Evolutionary conservation across 164 flowering plant genomes (phyloP).

Genomic region (Tetrastigma voinierianum): DNA sequence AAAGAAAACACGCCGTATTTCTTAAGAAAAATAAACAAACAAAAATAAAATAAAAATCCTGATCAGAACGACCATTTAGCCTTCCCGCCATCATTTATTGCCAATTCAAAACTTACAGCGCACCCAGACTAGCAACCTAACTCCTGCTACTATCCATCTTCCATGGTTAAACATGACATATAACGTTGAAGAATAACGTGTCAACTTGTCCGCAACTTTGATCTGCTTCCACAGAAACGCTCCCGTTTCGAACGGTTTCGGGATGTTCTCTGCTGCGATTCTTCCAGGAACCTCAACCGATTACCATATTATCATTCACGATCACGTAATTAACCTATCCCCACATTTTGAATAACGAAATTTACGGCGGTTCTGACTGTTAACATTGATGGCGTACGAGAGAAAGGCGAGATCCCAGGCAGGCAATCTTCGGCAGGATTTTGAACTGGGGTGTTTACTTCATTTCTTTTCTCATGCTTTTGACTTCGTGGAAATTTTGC

Average conservation of each 20-base stretch:
- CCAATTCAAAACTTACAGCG: not conserved
- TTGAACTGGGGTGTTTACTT: not conserved
- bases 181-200: too few relatives aligned
- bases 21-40: too few relatives aligned
- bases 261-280: slow-evolving; percentile 83
- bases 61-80: too few relatives aligned
- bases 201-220: slow-evolving; percentile 90
- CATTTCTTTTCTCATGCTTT: not conserved
- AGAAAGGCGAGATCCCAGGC: too few relatives aligned
- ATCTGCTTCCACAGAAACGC: slow-evolving; percentile 87
- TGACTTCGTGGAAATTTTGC: slow-evolving; percentile 9
- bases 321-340: slow-evolving; percentile 45
- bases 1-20: too few relatives aligned
- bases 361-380: too few relatives aligned
- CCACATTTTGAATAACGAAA: not conserved
- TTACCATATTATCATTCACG: slow-evolving; percentile 79
- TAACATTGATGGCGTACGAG: too few relatives aligned
- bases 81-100: too few relatives aligned
- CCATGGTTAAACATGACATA: too few relatives aligned
- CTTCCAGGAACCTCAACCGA: slow-evolving; percentile 64
- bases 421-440: slow-evolving; percentile 55
- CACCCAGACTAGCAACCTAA: not conserved
- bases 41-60: too few relatives aligned
- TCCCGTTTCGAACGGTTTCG: slow-evolving; percentile 73
- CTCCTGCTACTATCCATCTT: not conserved